Evolutionary conservation across 2,329 filamentous ascomycete species (phyloP).

Genomic region (Talaromyces sp.): DNA sequence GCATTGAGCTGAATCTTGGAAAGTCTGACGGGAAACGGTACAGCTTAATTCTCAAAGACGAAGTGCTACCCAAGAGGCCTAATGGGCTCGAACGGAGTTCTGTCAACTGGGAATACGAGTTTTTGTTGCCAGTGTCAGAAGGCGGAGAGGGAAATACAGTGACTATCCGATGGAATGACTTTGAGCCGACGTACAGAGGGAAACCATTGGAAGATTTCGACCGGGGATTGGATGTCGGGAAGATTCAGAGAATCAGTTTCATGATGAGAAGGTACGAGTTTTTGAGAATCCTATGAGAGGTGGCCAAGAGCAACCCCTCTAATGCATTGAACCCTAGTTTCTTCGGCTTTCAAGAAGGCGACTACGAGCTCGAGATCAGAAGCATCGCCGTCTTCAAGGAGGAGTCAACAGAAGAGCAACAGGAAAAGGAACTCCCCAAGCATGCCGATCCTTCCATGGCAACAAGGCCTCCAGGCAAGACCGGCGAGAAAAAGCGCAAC

Average conservation of each 20-base stretch:
- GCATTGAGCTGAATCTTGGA: conserved; percentile 52
- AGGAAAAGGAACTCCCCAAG: background rate
- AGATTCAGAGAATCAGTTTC: conserved; percentile 63
- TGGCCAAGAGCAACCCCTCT: background rate
- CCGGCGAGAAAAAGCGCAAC: background rate
- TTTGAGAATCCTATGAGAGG: background rate
- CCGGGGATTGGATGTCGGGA: conserved; percentile 52
- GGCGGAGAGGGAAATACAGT: conserved; percentile 39
- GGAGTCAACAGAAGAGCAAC: background rate
- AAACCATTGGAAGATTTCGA: conserved; percentile 55
- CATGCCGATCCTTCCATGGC: background rate
- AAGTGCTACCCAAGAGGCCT: conserved; percentile 50
- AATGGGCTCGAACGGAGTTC: conserved; percentile 66
- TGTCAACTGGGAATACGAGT: conserved; percentile 70
- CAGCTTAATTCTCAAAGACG: conserved; percentile 70
- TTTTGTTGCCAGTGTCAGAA: conserved; percentile 28
- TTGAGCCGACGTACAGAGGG: conserved; percentile 71
- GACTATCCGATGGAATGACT: conserved; percentile 56
- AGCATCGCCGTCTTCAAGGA: conserved; percentile 48
- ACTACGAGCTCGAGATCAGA: conserved; percentile 55
- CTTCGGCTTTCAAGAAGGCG: conserved; percentile 67
- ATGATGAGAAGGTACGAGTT: conserved; percentile 71
- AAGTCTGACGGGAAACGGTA: conserved; percentile 60
- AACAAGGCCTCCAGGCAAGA: background rate
- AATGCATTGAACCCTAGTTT: conserved; percentile 49